Evolutionary conservation across 352 stramenopile species (phyloP).

Genomic region (Pythium biforme): DNA sequence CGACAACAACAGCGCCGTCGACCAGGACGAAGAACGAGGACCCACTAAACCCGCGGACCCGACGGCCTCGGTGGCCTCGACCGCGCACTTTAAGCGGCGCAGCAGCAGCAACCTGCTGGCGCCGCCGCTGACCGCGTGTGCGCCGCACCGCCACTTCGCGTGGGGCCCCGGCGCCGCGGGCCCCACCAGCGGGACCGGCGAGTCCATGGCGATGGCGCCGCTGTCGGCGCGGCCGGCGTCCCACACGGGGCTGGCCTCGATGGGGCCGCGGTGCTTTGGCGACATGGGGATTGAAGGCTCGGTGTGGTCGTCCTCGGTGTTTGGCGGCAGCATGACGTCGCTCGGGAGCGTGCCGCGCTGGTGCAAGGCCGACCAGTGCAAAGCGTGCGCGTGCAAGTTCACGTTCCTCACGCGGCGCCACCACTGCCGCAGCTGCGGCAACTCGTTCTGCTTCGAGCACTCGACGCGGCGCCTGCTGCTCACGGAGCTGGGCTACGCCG

Average conservation of each 20-base stretch:
- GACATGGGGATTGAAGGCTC: conserved; percentile 14
- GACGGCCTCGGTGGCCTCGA: neutral
- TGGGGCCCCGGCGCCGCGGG: neutral
- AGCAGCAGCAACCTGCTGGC: conserved; percentile 4
- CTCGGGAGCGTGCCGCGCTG: conserved; percentile 54
- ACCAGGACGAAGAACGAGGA: conserved; percentile 10
- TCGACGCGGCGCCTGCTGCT: conserved; percentile 71
- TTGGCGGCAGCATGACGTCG: conserved; percentile 3
- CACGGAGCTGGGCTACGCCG: conserved; percentile 63
- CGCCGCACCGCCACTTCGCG: conserved; percentile 11
- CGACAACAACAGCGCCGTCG: conserved; percentile 28
- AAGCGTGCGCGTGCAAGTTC: conserved; percentile 73
- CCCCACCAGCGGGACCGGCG: too few relatives aligned
- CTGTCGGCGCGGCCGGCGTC: conserved; percentile 23
- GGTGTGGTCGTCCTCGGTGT: neutral
- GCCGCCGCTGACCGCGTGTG: conserved; percentile 16
- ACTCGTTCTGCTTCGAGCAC: conserved; percentile 87
- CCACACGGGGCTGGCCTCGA: neutral
- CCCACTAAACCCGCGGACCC: neutral
- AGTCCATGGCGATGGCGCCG: conserved; percentile 5
- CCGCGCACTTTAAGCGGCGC: conserved; percentile 1
- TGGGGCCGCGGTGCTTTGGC: conserved; percentile 20
- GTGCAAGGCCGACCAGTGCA: conserved; percentile 62
- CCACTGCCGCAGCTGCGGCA: conserved; percentile 79
- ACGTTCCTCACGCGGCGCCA: conserved; percentile 69